Percentiles rank a stretch among this genome's conserved stretches.
Evolutionary conservation across 2,329 filamentous ascomycete genomes (phyloP).

Genomic region (Penicillium palitans): DNA sequence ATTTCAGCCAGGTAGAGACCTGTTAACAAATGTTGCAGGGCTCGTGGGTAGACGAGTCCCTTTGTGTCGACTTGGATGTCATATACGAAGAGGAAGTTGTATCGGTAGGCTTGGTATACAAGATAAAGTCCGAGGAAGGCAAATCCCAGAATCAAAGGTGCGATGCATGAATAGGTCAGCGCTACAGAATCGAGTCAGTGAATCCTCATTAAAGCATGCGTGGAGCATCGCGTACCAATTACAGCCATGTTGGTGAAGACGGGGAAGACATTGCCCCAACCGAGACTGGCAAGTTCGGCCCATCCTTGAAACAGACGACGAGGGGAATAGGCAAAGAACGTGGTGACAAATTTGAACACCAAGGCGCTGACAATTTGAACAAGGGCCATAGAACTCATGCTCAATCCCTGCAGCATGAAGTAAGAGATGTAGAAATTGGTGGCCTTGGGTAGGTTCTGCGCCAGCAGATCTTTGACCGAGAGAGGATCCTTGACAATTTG

Average conservation of each 20-base stretch:
- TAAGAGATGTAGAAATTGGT: constrained; percentile 97
- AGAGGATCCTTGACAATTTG: constrained; percentile 66
- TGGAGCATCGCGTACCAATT: constrained; percentile 60
- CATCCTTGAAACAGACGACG: constrained; percentile 75
- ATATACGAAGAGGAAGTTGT: constrained; percentile 85
- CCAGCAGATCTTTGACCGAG: constrained; percentile 65
- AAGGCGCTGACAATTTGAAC: constrained; percentile 72
- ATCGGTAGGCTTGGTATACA: constrained; percentile 84
- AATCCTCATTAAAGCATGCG: no score
- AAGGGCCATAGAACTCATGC: constrained; percentile 69
- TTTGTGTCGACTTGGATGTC: constrained; percentile 82
- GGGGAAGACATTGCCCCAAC: constrained; percentile 82
- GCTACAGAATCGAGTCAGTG: constrained; percentile 50
- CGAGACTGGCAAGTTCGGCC: constrained; percentile 70
- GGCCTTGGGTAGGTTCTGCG: constrained; percentile 74
- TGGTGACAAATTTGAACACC: constrained; percentile 70
- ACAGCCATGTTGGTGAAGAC: constrained; percentile 78
- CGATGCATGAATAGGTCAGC: constrained; percentile 82
- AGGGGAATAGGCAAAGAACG: constrained; percentile 68
- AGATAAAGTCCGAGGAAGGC: constrained; percentile 74
- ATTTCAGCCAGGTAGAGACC: constrained; percentile 82
- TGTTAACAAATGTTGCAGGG: constrained; percentile 78
- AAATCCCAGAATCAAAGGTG: constrained; percentile 79
- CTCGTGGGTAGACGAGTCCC: constrained; percentile 82
- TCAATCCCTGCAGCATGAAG: constrained; percentile 86